Evolutionary conservation across 2,329 filamentous ascomycete species (phyloP), one percentile per base, ranked within the genome.

Genomic region (Paecilomyces dactylethromorphus): DNA sequence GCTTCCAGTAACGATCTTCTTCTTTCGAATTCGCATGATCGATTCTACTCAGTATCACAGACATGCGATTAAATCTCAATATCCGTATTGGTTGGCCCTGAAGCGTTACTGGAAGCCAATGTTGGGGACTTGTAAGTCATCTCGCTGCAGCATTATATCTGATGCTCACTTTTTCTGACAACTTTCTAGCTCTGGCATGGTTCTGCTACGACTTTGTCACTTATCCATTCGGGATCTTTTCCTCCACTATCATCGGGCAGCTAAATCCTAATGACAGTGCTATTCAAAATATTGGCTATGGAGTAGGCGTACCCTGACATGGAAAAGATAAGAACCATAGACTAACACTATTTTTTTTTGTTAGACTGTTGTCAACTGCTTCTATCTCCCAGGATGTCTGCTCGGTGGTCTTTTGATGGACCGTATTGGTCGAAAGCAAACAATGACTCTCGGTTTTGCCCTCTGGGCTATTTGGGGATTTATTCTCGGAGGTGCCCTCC

Each of bases 191-290:
- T 1, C 60, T 76, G 0, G 75, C 78, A 10, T 84, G 81, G 81
- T 83, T 83, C 65, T 67, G 74, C 50, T 80, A 84, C 66, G 81
- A 85, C 65, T 85, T 79, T 66, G 78, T 84, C 49, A 78, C 79
- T 0, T 80, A 82, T 56, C 82, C 82, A 0, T 83, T 84, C 60
- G 81, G 81, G 8, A 76, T 84, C 29, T 84, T 84, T 67, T 79
- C 77, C 58, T 80, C 79, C 0, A 82, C 81, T 22, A 83, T 84
- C 59, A 76, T 82, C 55, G 68, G 69, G 3, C 70, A 76, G 24
- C 68, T 78, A 29, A 78, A 78, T 29, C 64, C 75, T 0, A 68
- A 72, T 13, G 72, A 78, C 33, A 77, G 72, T n/a, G 67, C 79
- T 0, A 68, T 35, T 10, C 32, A 35, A 10, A 35, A 13, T 35